A percentile compares a stretch with the other conserved stretches of the same genome.
Evolutionary conservation across 2,329 filamentous ascomycete genomes (phyloP).

Genomic region (Apiospora koreana): DNA sequence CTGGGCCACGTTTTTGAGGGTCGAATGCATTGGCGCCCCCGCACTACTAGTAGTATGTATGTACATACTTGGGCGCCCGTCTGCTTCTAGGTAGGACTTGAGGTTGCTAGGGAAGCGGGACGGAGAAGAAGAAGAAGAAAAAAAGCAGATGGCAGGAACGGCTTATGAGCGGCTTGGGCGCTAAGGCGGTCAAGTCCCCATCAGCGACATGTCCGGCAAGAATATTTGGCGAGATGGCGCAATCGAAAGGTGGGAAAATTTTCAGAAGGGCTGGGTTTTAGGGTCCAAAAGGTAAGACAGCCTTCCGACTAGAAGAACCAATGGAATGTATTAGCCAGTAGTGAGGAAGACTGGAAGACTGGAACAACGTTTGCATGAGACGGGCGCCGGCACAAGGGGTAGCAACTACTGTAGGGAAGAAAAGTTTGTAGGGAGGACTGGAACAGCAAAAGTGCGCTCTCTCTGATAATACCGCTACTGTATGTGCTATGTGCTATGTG

Average conservation of each 20-base stretch:
- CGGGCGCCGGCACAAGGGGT: not conserved
- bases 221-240: conserved; percentile 2
- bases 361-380: not conserved
- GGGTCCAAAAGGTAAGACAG: not conserved
- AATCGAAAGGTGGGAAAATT: not conserved
- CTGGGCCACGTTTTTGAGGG: not conserved
- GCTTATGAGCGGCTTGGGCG: not conserved
- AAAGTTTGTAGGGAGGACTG: not conserved
- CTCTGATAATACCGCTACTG: too few species aligned
- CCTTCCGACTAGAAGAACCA: not conserved
- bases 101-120: not conserved
- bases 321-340: not conserved
- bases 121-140: not conserved
- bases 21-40: not conserved
- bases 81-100: not conserved
- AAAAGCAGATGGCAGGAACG: not conserved
- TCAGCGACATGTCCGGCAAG: not conserved
- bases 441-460: not conserved
- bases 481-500: not conserved
- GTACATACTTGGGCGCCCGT: not conserved
- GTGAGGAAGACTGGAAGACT: not conserved
- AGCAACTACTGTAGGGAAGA: not conserved
- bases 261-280: not conserved
- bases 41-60: not conserved
- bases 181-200: conserved; percentile 11